Evolutionary conservation across 768 basidiomycete genomes (phyloP).

Genomic region (Boletus sp.): DNA sequence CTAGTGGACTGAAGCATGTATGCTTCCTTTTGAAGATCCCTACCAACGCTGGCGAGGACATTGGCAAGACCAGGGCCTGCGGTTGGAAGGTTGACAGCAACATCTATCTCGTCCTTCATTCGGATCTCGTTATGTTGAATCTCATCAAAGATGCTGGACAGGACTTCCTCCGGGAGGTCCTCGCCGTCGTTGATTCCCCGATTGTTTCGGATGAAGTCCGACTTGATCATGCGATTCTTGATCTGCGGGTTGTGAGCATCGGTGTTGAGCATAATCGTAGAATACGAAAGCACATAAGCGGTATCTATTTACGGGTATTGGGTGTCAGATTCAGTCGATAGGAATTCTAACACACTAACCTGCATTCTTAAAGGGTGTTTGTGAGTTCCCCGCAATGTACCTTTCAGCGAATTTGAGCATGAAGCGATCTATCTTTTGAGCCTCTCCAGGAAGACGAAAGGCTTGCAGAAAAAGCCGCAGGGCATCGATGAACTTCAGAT

Average conservation of each 20-base stretch:
- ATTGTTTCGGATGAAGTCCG: slow-evolving; percentile 92
- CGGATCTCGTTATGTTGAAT: slow-evolving; percentile 91
- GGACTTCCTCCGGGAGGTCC: slow-evolving; percentile 84
- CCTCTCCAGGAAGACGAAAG: slow-evolving; percentile 95
- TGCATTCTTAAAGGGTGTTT: slow-evolving; percentile 90
- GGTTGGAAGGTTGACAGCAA: slow-evolving; percentile 38
- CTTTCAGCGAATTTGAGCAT: slow-evolving; percentile 99
- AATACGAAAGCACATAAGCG: slow-evolving; percentile 93
- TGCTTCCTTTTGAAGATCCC: slow-evolving; percentile 94
- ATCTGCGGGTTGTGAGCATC: slow-evolving; percentile 95
- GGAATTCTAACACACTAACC: slow-evolving; percentile 47
- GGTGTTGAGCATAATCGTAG: slow-evolving; percentile 94
- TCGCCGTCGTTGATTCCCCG: slow-evolving; percentile 91
- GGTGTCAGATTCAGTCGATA: slow-evolving; percentile 7
- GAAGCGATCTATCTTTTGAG: slow-evolving; percentile 98
- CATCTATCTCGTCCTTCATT: slow-evolving; percentile 97
- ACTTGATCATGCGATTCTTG: slow-evolving; percentile 91
- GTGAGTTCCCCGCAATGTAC: slow-evolving; percentile 85
- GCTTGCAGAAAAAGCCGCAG: slow-evolving; percentile 88
- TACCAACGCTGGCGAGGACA: slow-evolving; percentile 83
- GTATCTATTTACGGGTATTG: slow-evolving; percentile 53
- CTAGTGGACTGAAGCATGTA: slow-evolving; percentile 94
- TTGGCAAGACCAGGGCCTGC: slow-evolving; percentile 73
- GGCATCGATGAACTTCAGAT: slow-evolving; percentile 83
- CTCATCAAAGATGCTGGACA: slow-evolving; percentile 82